Evolutionary conservation across 1,284 basidiomycete genomes (phyloP), one percentile per base, ranked within the genome.

Genomic region (Sporisorium scitamineum): DNA sequence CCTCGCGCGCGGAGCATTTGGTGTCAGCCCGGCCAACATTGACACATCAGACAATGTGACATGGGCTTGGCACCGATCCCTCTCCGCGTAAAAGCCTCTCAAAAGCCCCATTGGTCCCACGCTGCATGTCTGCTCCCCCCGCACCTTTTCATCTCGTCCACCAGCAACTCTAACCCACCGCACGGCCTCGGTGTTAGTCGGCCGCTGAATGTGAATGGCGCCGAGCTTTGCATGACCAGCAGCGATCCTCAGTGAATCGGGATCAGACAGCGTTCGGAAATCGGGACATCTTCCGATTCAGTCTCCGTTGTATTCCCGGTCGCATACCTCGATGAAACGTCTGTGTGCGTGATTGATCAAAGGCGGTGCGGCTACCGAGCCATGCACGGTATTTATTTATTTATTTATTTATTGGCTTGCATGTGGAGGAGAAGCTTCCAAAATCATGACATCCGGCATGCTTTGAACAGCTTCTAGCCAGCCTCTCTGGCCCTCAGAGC

Each of bases 1-100:
- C n/a, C 39, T 10, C n/a, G n/a, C n/a, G n/a, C n/a, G n/a, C n/a
- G n/a, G n/a, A n/a, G n/a, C n/a, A n/a, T n/a, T n/a, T n/a, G n/a
- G n/a, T n/a, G n/a, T n/a, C n/a, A n/a, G n/a, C n/a, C 10, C 34
- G 37, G 22, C 18, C 22, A 39, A 26, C 22, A 14, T n/a, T 9
- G 18, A 20, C 9, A 16, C 48, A n/a, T 11, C n/a, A 16, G 52
- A 41, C 52, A n/a, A 41, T 53, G 52, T 53, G 51, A 53, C 51
- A 18, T 8, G 32, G 9, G 51, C 51, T 51, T 53, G 51, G 32
- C 51, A 48, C 13, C n/a, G 13, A 7, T 50, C n/a, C 13, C 27
- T 50, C 47, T 31, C 27, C 26, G 27, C 24, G 45, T 1, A n/a
- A n/a, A n/a, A n/a, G n/a, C n/a, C n/a, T n/a, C n/a, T n/a, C 29